Conservation (phyloP, 75 land plant genomes). For the Cunninghamia lanceolata region DNA sequence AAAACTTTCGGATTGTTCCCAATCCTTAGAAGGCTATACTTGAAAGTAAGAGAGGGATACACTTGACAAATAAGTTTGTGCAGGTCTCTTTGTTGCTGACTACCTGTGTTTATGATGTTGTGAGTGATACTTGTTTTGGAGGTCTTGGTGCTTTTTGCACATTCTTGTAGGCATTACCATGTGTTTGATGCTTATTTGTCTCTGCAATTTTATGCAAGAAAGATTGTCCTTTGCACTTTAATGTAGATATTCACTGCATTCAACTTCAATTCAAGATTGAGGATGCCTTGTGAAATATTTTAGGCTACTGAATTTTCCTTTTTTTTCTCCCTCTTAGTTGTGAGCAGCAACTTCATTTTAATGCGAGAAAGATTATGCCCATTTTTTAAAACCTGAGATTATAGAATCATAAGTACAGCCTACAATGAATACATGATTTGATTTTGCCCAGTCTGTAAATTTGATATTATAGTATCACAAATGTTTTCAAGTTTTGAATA, state of each 20-base stretch:
- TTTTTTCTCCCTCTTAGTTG: too few species aligned
- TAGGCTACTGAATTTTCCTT: background rate
- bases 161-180: background rate
- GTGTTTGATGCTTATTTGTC: background rate
- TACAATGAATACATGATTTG: background rate
- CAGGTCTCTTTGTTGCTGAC: background rate
- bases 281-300: background rate
- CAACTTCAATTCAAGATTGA: background rate
- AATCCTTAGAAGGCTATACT: background rate
- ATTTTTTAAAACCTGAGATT: background rate
- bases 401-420: background rate
- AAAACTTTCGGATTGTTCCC: background rate
- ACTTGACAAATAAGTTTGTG: background rate
- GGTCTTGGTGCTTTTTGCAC: background rate
- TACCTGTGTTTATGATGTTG: background rate
- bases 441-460: background rate
- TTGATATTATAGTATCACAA: background rate
- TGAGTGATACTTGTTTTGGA: background rate
- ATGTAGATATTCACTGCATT: background rate
- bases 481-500: background rate
- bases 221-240: background rate
- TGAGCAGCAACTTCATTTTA: too few species aligned
- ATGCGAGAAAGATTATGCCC: background rate
- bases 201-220: background rate
- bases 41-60: background rate